phyloP scores from a whole-genome alignment of 202 grass and related monocot species.

The Hordeum pubiflorum region DNA sequence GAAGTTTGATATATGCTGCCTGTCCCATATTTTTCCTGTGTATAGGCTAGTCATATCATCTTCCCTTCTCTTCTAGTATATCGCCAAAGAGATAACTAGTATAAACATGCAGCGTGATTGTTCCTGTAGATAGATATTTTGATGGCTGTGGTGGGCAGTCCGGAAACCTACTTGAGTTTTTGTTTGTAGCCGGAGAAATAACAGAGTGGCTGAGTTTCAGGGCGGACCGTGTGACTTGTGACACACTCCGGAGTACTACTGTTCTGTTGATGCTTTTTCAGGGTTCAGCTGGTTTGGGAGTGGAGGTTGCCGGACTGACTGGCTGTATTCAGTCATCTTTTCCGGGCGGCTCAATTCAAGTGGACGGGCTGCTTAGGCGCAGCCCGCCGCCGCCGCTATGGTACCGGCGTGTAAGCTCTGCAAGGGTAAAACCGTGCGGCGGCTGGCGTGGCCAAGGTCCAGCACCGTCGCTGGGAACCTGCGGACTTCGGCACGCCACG shows the following conservation, averaged over 20 bases:
- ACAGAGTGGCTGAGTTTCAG: background rate
- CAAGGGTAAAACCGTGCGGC: background rate
- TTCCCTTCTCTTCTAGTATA: background rate
- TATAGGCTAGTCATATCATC: conserved; percentile 28
- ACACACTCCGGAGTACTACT: background rate
- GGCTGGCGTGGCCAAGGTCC: background rate
- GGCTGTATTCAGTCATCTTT: background rate
- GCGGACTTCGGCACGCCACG: too few species aligned
- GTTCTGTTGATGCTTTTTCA: background rate
- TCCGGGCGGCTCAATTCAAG: background rate
- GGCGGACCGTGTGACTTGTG: background rate
- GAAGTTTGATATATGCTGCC: conserved; percentile 1
- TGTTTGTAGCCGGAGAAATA: background rate
- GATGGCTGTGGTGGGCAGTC: background rate
- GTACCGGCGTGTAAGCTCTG: background rate
- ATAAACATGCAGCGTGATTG: conserved; percentile 6
- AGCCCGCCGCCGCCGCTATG: background rate
- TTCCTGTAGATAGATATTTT: conserved; percentile 13
- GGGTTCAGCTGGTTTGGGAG: background rate
- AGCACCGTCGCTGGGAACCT: background rate
- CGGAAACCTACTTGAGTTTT: background rate
- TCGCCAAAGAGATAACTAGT: background rate
- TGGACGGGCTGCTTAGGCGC: background rate
- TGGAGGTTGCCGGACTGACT: background rate
- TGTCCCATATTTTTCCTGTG: background rate